Evolutionary conservation across 177 flowering plant species (phyloP), one percentile per base, ranked within the genome.

Genomic region (Vitis hybrid): DNA sequence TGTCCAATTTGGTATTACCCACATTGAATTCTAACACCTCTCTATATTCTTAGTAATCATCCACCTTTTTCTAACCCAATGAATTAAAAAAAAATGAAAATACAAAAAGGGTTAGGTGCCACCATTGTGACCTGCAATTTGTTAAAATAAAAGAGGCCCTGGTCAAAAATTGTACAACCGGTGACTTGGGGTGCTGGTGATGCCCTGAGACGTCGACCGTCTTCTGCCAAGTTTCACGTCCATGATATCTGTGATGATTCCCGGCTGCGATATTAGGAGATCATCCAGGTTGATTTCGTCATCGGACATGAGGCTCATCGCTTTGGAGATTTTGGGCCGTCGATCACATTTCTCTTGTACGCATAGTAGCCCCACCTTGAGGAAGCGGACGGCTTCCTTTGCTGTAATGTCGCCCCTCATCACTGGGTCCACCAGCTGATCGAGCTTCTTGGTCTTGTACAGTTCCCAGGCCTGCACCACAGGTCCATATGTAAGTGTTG

Each of bases 291-390:
- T 67, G 8, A 69, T 73, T 67, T 78, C 80, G 1, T 40, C 7
- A 35, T 59, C 68, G 2, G 14, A 58, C 82, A 86, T 56, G 80
- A 81, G 30, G 56, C 57, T 80, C 6, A 78, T 50, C 21, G 72
- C 85, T 1, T 13, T 67, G 0, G 84, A 78, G 84, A 82, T 82
- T 32, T 21, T 12, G 0, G 88, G 90, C 21, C 90, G 74, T 49
- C 75, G 79, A 11, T 50, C 55, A 13, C 75, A 68, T 54, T 35
- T 73, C 75, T 83, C 81, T 63, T 87, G 90, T 11, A 85, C 84
- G 19, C 90, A 87, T 1, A 81, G 79, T 40, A 88, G 73, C 6
- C 84, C 87, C 57, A 85, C 79, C 67, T 80, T 81, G 32, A 88
- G 52, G 63, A 82, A 85, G 24, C 73, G 46, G 3, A 74, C 19